A percentile compares a stretch with the other conserved stretches of the same genome.
Evolutionary conservation across 371 early-diverging fungal genomes (phyloP).

Genomic region (Mortierella sp.): DNA sequence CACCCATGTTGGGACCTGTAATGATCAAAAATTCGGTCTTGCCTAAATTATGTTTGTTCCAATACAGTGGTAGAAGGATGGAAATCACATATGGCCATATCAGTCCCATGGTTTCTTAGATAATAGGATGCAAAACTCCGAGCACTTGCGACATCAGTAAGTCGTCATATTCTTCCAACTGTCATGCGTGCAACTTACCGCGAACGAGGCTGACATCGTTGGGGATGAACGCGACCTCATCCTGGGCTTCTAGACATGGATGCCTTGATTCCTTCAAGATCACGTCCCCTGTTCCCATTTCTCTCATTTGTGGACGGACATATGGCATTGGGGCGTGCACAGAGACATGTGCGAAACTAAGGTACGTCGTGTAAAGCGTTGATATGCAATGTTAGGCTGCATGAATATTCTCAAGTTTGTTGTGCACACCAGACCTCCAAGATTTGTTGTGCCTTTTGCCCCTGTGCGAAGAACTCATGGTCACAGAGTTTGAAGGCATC

Average conservation of each 20-base stretch:
- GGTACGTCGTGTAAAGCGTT: neutral
- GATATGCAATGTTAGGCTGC: too few species aligned
- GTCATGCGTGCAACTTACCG: slow-evolving; percentile 65
- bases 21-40: slow-evolving; percentile 79
- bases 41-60: slow-evolving; percentile 40
- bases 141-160: too few species aligned
- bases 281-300: slow-evolving; percentile 72
- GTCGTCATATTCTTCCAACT: too few species aligned
- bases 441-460: too few species aligned
- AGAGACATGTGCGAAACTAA: slow-evolving; percentile 86
- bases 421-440: neutral
- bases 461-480: neutral
- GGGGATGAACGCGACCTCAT: slow-evolving; percentile 92
- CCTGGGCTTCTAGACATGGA: slow-evolving; percentile 96
- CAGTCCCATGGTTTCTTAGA: too few species aligned
- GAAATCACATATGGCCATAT: neutral
- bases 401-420: too few species aligned
- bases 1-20: slow-evolving; percentile 98
- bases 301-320: slow-evolving; percentile 78
- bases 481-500: too few species aligned
- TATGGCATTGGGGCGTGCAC: slow-evolving; percentile 87
- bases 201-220: slow-evolving; percentile 86
- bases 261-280: slow-evolving; percentile 82
- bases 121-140: too few species aligned
- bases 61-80: too few species aligned